A percentile compares a stretch with the other conserved stretches of the same genome.
These are phyloP conservation scores for Lipomyces oligophaga DNA, from an alignment of 805 yeast genomes.

Conservation along the genomic window DNA sequence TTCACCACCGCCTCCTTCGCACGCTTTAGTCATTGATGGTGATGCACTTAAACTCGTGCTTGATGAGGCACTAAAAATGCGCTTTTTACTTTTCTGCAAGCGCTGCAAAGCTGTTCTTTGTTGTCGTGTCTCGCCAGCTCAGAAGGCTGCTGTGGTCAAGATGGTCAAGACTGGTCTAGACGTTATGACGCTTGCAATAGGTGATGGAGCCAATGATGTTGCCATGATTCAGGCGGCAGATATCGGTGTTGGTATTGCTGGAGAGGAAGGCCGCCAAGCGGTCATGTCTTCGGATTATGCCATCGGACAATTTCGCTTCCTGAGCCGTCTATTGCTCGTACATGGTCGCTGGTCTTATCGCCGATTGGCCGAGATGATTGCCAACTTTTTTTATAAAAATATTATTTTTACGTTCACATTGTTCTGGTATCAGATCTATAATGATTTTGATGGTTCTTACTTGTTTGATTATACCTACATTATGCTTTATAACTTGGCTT, in stretches of 20 bases:
- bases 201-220: conserved; percentile 85
- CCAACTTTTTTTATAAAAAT: conserved; percentile 74
- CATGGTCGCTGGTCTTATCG: conserved; percentile 85
- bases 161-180: conserved; percentile 59
- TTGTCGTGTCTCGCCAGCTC: conserved; percentile 81
- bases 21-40: conserved; percentile 70
- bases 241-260: conserved; percentile 82
- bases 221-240: conserved; percentile 86
- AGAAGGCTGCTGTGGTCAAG: conserved; percentile 70
- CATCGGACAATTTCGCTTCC: conserved; percentile 70
- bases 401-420: conserved; percentile 67
- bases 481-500: conserved; percentile 75
- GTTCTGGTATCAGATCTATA: conserved; percentile 73
- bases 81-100: conserved; percentile 67
- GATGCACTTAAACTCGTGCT: conserved; percentile 52
- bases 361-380: conserved; percentile 71
- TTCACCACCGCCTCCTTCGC: conserved; percentile 54
- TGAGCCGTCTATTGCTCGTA: conserved; percentile 60
- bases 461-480: conserved; percentile 72
- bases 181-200: conserved; percentile 77
- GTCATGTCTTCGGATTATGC: conserved; percentile 85
- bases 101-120: conserved; percentile 75
- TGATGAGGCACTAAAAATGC: conserved; percentile 42
- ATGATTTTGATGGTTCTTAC: conserved; percentile 69
- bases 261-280: conserved; percentile 83